A percentile compares a stretch with the other conserved stretches of the same genome.
These are phyloP conservation scores for Trametes villosa DNA, from an alignment of 768 basidiomycete genomes.

Conservation along the genomic window DNA sequence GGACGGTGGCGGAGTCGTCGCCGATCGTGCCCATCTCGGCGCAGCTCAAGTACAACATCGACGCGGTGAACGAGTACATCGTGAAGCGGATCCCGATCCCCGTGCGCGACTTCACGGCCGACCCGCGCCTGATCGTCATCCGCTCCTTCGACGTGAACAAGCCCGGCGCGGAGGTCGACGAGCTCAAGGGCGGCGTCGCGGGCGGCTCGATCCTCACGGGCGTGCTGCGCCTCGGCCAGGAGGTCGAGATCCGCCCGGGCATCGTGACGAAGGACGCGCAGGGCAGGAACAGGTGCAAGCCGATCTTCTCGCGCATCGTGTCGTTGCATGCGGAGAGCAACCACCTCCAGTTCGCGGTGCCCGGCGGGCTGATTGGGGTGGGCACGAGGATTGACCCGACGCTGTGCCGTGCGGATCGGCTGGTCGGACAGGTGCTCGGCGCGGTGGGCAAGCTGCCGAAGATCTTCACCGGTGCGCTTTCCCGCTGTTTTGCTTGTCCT, in stretches of 20 bases:
- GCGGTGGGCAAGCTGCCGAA: slow-evolving; percentile 93
- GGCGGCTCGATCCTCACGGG: slow-evolving; percentile 96
- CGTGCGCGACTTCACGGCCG: slow-evolving; percentile 87
- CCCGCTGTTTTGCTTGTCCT: background rate
- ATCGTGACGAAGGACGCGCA: slow-evolving; percentile 94
- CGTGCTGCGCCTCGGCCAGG: slow-evolving; percentile 85
- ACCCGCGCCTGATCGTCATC: slow-evolving; percentile 95
- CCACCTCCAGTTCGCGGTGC: slow-evolving; percentile 91
- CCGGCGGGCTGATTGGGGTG: slow-evolving; percentile 97
- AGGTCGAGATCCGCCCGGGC: slow-evolving; percentile 96
- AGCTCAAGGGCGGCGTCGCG: slow-evolving; percentile 97
- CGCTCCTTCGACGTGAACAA: slow-evolving; percentile 99
- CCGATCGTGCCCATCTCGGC: slow-evolving; percentile 99
- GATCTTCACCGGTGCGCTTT: slow-evolving; percentile 77
- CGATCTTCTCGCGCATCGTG: slow-evolving; percentile 91
- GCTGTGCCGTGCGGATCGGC: slow-evolving; percentile 92
- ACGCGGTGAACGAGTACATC: slow-evolving; percentile 98
- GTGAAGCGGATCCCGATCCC: slow-evolving; percentile 96
- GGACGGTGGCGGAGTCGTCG: slow-evolving; percentile 95
- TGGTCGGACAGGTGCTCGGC: slow-evolving; percentile 96
- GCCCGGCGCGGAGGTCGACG: slow-evolving; percentile 95
- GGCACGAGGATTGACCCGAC: slow-evolving; percentile 97
- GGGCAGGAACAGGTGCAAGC: slow-evolving; percentile 89
- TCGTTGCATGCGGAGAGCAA: slow-evolving; percentile 95
- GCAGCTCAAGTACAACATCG: slow-evolving; percentile 98